A percentile compares a stretch with the other conserved stretches of the same genome.
phyloP scores from a whole-genome alignment of 306 rosid species.

The Potentilla sterilis region DNA sequence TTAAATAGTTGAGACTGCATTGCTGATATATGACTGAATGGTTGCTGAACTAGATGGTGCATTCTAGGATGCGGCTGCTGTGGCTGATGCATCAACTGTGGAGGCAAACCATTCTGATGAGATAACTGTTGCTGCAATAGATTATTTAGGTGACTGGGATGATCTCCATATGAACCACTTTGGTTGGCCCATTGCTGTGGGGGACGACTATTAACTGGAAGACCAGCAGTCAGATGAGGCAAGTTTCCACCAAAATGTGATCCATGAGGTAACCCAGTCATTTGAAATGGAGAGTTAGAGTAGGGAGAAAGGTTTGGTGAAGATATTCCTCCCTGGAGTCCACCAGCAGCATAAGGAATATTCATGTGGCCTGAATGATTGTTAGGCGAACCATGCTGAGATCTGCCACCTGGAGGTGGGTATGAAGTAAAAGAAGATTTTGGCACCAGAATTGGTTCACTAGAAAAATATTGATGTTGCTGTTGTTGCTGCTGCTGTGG shows the following conservation, averaged over 20 bases:
- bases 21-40: slow-evolving; percentile 47
- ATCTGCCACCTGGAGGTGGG: slow-evolving; percentile 48
- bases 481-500: slow-evolving; percentile 52
- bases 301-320: slow-evolving; percentile 47
- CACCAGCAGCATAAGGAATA: slow-evolving; percentile 48
- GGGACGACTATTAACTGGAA: slow-evolving; percentile 40
- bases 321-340: slow-evolving; percentile 47
- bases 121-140: slow-evolving; percentile 55
- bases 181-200: slow-evolving; percentile 56
- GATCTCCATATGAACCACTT: slow-evolving; percentile 51
- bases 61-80: slow-evolving; percentile 56
- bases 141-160: slow-evolving; percentile 39
- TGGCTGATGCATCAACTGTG: slow-evolving; percentile 52
- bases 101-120: slow-evolving; percentile 54
- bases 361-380: slow-evolving; percentile 47
- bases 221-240: slow-evolving; percentile 41
- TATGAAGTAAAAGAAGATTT: slow-evolving; percentile 54
- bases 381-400: slow-evolving; percentile 58
- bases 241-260: slow-evolving; percentile 55
- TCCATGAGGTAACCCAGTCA: slow-evolving; percentile 49
- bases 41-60: slow-evolving; percentile 50
- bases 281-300: slow-evolving; percentile 45
- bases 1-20: slow-evolving; percentile 51
- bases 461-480: slow-evolving; percentile 54
- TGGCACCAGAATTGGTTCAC: slow-evolving; percentile 64